phyloP scores from a whole-genome alignment of 2,329 filamentous ascomycete genomes.

The Sarocladium brachiariae region DNA sequence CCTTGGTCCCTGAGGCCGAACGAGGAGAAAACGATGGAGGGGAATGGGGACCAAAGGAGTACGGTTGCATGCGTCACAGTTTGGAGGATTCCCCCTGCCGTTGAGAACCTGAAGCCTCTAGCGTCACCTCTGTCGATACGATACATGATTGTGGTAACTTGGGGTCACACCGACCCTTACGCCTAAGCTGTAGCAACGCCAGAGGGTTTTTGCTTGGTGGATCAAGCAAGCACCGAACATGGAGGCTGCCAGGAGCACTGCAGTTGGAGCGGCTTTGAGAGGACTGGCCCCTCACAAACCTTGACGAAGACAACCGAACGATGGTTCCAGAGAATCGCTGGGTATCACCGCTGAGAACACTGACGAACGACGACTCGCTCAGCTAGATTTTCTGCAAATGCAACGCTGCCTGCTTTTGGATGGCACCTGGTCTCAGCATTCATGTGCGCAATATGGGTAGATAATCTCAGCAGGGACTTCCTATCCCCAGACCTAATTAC shows the following conservation, averaged over 20 bases:
- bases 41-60: neutral
- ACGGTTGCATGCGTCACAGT: neutral
- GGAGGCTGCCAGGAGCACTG: neutral
- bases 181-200: conserved; percentile 1
- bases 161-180: neutral
- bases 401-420: no score
- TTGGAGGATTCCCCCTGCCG: neutral
- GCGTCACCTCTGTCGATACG: conserved; percentile 1
- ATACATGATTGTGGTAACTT: neutral
- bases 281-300: neutral
- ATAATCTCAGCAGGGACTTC: no score
- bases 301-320: neutral
- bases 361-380: no score
- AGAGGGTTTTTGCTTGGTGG: conserved; percentile 8
- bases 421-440: no score
- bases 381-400: no score
- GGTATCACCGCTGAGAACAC: no score
- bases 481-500: no score
- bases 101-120: conserved; percentile 2
- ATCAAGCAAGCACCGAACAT: neutral
- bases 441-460: no score
- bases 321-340: no score
- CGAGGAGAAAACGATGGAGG: neutral
- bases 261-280: conserved; percentile 8
- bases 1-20: neutral